Evolutionary conservation across 129 eudicot genomes (phyloP).

Genomic region (Helianthus annuus): DNA sequence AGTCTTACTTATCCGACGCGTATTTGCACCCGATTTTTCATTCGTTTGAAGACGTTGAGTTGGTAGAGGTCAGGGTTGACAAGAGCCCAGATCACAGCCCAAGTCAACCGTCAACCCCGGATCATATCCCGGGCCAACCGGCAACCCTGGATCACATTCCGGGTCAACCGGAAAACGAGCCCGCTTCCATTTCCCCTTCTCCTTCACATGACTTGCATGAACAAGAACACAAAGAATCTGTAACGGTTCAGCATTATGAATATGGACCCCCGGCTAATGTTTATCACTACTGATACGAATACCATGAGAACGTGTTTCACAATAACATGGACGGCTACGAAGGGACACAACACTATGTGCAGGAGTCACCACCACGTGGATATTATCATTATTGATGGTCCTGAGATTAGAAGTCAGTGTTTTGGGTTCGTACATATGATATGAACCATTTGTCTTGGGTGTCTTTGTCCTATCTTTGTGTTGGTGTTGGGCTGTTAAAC

Average conservation of each 20-base stretch:
- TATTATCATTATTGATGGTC: too few relatives aligned
- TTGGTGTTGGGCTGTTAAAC: too few relatives aligned
- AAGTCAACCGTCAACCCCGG: constrained; percentile 30
- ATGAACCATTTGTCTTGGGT: too few relatives aligned
- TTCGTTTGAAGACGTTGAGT: constrained; percentile 76
- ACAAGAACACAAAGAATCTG: constrained; percentile 49
- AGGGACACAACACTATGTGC: constrained; percentile 28
- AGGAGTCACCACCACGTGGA: constrained; percentile 29
- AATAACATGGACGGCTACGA: constrained; percentile 30
- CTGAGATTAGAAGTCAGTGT: too few relatives aligned
- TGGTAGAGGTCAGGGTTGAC: constrained; percentile 65
- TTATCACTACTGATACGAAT: constrained; percentile 43
- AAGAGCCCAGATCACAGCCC: constrained; percentile 41
- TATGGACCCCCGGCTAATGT: constrained; percentile 41
- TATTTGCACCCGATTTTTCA: constrained; percentile 87
- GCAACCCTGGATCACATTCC: constrained; percentile 31
- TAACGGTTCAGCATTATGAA: constrained; percentile 43
- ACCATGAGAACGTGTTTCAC: constrained; percentile 39
- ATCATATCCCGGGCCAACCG: constrained; percentile 37
- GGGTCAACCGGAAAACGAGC: constrained; percentile 33
- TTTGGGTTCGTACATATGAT: too few relatives aligned
- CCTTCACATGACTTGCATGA: constrained; percentile 36
- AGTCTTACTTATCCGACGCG: constrained; percentile 74
- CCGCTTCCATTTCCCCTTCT: constrained; percentile 30
- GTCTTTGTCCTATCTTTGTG: too few relatives aligned